Percentiles rank a stretch among this genome's conserved stretches.
Evolutionary conservation across 2,329 filamentous ascomycete species (phyloP).

Genomic region (Erysiphe neolycopersici): DNA sequence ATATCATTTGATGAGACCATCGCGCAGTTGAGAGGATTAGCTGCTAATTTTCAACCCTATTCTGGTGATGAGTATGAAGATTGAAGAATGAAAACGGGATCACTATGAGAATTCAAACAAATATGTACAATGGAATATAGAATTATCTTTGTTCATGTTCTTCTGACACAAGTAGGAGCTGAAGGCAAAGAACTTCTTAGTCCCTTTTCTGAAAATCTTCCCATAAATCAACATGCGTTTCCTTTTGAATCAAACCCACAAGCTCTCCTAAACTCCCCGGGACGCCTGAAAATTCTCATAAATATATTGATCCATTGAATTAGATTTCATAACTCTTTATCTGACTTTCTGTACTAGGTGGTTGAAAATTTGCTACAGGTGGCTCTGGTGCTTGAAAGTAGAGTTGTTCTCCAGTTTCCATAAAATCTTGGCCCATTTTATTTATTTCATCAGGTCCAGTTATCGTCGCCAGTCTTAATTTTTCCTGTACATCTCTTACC

Average conservation of each 20-base stretch:
- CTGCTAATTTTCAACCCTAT: not conserved
- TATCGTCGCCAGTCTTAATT: slow-evolving; percentile 24
- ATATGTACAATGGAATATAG: not conserved
- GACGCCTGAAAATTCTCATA: slow-evolving; percentile 5
- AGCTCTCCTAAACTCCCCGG: slow-evolving; percentile 5
- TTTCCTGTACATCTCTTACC: slow-evolving; percentile 57
- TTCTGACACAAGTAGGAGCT: not conserved
- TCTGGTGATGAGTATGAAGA: not conserved
- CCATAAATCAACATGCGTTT: not conserved
- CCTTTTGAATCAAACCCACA: not conserved
- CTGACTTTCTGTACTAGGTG: slow-evolving; percentile 26
- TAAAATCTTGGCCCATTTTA: slow-evolving; percentile 13
- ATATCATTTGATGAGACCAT: not conserved
- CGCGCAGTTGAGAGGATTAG: not conserved
- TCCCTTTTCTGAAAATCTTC: slow-evolving; percentile 1
- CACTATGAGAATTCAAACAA: not conserved
- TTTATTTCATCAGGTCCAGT: slow-evolving; percentile 16
- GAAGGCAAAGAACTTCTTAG: slow-evolving; percentile 1
- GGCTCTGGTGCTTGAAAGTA: slow-evolving; percentile 22
- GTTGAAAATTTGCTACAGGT: slow-evolving; percentile 21
- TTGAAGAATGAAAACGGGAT: not conserved
- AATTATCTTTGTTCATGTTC: not conserved
- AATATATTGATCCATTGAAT: slow-evolving; percentile 4
- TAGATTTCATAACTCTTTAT: slow-evolving; percentile 20
- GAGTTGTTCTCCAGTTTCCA: slow-evolving; percentile 18